Conservation (phyloP, 225 moss, liverwort and hornwort genomes). For the Antitrichia curtipendula region DNA sequence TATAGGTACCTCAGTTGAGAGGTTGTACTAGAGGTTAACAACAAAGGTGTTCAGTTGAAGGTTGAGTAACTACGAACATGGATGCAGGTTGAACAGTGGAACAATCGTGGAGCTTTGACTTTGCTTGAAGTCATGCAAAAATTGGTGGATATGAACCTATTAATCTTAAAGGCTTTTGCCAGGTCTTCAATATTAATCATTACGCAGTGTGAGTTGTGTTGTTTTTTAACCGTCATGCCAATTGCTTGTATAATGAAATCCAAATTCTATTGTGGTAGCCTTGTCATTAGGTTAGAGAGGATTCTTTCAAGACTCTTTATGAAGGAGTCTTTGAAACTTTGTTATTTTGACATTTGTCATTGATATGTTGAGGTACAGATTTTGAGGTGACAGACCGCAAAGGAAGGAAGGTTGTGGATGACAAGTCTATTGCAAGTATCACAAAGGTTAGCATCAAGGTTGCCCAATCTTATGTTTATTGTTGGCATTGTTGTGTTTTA, state of each 20-base stretch:
- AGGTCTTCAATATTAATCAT: background rate
- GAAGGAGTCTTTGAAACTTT: too few species aligned
- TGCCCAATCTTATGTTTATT: rapidly evolving
- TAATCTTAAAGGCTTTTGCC: background rate
- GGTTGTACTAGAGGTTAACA: too few species aligned
- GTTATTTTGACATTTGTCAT: background rate
- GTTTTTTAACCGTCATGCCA: background rate
- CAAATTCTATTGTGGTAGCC: too few species aligned
- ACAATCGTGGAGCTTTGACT: background rate
- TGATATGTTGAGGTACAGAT: background rate
- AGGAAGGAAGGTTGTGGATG: background rate
- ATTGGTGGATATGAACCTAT: background rate
- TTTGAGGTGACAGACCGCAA: background rate
- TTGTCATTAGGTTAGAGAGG: background rate
- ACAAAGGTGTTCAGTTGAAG: too few species aligned
- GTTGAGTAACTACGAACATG: too few species aligned
- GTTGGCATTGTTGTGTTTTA: background rate
- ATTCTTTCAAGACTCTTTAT: background rate
- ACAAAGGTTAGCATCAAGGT: conserved; percentile 1
- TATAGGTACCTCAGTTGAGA: too few species aligned
- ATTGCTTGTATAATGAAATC: background rate
- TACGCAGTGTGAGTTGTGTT: background rate
- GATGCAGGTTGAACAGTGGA: conserved; percentile 8
- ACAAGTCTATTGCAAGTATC: background rate
- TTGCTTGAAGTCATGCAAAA: background rate